phyloP scores from a whole-genome alignment of 2,329 filamentous ascomycete genomes.

The Penicillium crustosum region DNA sequence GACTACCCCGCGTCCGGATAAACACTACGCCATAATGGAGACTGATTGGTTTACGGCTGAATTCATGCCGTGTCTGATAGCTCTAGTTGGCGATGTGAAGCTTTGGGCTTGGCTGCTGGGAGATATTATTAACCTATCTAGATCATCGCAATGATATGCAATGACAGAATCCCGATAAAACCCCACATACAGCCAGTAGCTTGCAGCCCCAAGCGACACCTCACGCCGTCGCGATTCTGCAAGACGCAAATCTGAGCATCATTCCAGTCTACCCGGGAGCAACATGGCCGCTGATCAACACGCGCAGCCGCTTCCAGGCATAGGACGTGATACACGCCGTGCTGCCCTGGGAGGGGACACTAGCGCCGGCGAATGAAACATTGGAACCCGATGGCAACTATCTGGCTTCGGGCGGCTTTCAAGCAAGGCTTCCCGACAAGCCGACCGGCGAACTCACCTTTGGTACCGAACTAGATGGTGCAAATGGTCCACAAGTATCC shows the following conservation, averaged over 20 bases:
- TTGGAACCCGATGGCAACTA: slow-evolving; percentile 46
- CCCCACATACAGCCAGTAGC: slow-evolving; percentile 43
- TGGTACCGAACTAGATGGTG: slow-evolving; percentile 50
- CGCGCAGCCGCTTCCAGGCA: slow-evolving; percentile 46
- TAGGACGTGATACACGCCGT: slow-evolving; percentile 49
- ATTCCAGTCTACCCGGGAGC: slow-evolving; percentile 50
- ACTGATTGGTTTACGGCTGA: slow-evolving; percentile 49
- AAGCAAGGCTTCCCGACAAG: slow-evolving; percentile 46
- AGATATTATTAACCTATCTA: neutral
- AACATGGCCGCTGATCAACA: slow-evolving; percentile 51
- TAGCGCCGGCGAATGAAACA: slow-evolving; percentile 46
- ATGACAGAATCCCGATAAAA: neutral
- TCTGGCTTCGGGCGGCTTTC: slow-evolving; percentile 49
- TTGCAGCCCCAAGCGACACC: slow-evolving; percentile 33
- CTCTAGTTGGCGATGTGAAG: slow-evolving; percentile 47
- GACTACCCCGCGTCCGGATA: no score
- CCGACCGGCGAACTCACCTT: slow-evolving; percentile 34
- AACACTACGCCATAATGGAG: slow-evolving; percentile 44
- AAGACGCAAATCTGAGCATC: slow-evolving; percentile 35
- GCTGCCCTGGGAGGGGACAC: slow-evolving; percentile 50
- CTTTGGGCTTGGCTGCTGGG: slow-evolving; percentile 43
- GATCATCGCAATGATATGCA: neutral
- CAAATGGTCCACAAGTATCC: slow-evolving; percentile 52
- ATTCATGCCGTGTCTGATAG: slow-evolving; percentile 47
- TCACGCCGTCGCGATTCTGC: no score